Percentiles rank a stretch among this genome's conserved stretches.
These are phyloP conservation scores for Tympanopsis confertula DNA, from an alignment of 2,329 filamentous ascomycete species.

Conservation along the genomic window DNA sequence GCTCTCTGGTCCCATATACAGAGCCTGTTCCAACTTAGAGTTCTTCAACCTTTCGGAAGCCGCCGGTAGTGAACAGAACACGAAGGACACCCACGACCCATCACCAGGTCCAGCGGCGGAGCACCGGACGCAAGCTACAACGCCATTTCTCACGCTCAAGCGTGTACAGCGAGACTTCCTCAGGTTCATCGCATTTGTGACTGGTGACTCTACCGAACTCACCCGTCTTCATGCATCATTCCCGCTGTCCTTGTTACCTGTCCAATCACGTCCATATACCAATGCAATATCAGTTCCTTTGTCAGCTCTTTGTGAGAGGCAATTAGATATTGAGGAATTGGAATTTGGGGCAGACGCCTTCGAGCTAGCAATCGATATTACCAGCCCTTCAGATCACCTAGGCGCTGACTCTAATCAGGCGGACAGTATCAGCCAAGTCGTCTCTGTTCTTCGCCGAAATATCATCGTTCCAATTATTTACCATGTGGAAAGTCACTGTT, in stretches of 20 bases:
- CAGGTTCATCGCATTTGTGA: conserved; percentile 53
- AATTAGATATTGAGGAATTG: conserved; percentile 49
- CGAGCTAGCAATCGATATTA: conserved; percentile 41
- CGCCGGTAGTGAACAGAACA: conserved; percentile 12
- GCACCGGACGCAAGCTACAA: conserved; percentile 25
- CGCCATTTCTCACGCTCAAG: conserved; percentile 57
- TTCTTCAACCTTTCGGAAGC: conserved; percentile 65
- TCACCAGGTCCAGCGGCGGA: conserved; percentile 11
- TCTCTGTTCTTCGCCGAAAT: conserved; percentile 49
- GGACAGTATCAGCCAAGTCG: conserved; percentile 40
- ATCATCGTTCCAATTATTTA: conserved; percentile 49
- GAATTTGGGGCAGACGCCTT: conserved; percentile 59
- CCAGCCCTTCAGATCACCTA: conserved; percentile 13
- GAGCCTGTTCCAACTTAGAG: conserved; percentile 60
- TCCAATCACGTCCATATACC: conserved; percentile 51
- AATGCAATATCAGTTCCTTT: conserved; percentile 54
- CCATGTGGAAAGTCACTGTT: conserved; percentile 27
- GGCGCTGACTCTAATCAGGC: conserved; percentile 21
- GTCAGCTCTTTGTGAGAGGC: conserved; percentile 37
- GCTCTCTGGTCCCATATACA: conserved; percentile 44
- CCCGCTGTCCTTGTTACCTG: conserved; percentile 48
- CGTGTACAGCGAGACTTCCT: conserved; percentile 58
- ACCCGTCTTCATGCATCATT: conserved; percentile 49
- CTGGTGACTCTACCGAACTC: conserved; percentile 38
- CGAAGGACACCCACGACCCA: conserved; percentile 6